Percentiles rank a stretch among this genome's conserved stretches.
phyloP scores from a whole-genome alignment of 2,329 filamentous ascomycete species.

The Ophioceras dolichostomum region DNA sequence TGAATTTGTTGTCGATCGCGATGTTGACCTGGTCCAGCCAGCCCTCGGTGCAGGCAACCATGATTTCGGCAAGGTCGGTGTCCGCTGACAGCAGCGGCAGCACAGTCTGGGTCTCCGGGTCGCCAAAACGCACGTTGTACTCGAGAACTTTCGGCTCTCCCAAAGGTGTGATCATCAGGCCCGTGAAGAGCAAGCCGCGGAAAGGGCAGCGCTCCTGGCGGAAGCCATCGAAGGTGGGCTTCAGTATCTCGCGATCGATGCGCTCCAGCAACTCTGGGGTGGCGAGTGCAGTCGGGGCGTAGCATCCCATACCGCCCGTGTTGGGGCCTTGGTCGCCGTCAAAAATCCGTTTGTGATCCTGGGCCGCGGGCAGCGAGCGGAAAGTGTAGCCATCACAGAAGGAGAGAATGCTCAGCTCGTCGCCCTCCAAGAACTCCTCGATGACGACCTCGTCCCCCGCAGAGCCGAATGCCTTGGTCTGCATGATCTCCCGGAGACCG shows the following conservation, averaged over 20 bases:
- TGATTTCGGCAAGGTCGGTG: slow-evolving; percentile 76
- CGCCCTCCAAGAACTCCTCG: slow-evolving; percentile 76
- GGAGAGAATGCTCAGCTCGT: slow-evolving; percentile 82
- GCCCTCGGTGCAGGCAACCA: slow-evolving; percentile 72
- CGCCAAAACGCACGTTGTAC: slow-evolving; percentile 88
- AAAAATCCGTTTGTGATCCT: slow-evolving; percentile 92
- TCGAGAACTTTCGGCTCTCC: slow-evolving; percentile 70
- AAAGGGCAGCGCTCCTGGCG: slow-evolving; percentile 64
- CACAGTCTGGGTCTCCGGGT: slow-evolving; percentile 83
- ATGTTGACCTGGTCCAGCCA: slow-evolving; percentile 60
- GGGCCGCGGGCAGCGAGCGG: slow-evolving; percentile 73
- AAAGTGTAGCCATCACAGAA: slow-evolving; percentile 86
- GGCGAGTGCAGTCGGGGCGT: slow-evolving; percentile 77
- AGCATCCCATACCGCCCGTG: slow-evolving; percentile 96
- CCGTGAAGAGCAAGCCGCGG: slow-evolving; percentile 70
- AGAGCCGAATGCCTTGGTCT: slow-evolving; percentile 71
- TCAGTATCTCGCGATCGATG: slow-evolving; percentile 72
- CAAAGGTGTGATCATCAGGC: slow-evolving; percentile 78
- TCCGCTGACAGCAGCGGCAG: slow-evolving; percentile 65
- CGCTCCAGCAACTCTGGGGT: slow-evolving; percentile 63
- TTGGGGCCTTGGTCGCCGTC: slow-evolving; percentile 87
- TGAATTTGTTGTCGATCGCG: slow-evolving; percentile 57
- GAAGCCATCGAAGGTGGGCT: slow-evolving; percentile 85
- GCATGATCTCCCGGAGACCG: slow-evolving; percentile 82
- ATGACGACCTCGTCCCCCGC: slow-evolving; percentile 90